Conservation (phyloP, 108 stramenopile species). For the Conticribra guillardii region DNA sequence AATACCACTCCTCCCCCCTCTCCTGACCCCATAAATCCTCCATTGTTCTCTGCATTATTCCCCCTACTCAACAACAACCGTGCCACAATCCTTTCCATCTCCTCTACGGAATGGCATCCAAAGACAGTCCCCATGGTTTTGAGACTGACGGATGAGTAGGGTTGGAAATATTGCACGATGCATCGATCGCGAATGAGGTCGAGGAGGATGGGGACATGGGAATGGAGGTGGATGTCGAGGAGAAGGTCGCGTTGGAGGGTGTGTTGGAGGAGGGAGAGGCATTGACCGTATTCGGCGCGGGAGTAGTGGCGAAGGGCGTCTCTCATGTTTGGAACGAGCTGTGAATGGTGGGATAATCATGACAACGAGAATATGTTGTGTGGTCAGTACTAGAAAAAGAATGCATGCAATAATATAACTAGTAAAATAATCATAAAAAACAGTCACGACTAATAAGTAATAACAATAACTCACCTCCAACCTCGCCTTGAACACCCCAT, state of each 20-base stretch:
- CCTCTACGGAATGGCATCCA: constrained; percentile 31
- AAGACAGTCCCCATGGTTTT: constrained; percentile 58
- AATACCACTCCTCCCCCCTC: constrained; percentile 1
- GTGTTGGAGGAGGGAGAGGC: constrained; percentile 24
- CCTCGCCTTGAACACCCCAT: constrained; percentile 55
- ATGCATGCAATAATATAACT: constrained; percentile 8
- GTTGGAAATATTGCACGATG: constrained; percentile 71
- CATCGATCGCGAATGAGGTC: constrained; percentile 64
- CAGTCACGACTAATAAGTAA: constrained; percentile 34
- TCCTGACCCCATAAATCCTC: too few species aligned
- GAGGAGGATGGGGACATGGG: constrained; percentile 45
- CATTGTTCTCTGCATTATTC: too few species aligned
- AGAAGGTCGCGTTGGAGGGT: constrained; percentile 23
- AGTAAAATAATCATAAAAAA: constrained; percentile 41
- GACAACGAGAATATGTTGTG: too few species aligned
- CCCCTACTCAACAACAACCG: constrained; percentile 27
- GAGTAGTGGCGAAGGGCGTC: constrained; percentile 49
- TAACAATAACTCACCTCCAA: constrained; percentile 55
- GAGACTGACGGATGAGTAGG: constrained; percentile 68
- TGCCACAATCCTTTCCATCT: constrained; percentile 48
- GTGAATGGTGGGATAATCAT: too few species aligned
- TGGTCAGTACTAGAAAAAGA: too few species aligned
- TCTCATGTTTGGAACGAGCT: constrained; percentile 51
- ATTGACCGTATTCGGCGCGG: constrained; percentile 47
- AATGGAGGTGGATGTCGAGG: constrained; percentile 59